Evolutionary conservation across 2,329 filamentous ascomycete genomes (phyloP).

Genomic region (Knufia petricola): DNA sequence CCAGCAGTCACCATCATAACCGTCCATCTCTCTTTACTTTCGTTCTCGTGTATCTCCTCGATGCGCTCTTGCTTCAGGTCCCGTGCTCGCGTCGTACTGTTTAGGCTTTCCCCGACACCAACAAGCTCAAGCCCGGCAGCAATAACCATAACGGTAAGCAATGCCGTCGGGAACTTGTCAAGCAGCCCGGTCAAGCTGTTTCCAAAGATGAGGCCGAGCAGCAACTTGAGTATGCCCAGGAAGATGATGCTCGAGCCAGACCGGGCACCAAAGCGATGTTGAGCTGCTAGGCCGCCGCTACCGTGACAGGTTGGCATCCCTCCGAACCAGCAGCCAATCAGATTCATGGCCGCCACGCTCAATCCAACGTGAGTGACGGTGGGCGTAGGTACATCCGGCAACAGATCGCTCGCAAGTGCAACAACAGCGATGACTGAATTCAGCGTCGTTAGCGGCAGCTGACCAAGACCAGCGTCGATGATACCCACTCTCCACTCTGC

Average conservation of each 20-base stretch:
- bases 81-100: constrained; percentile 56
- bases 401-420: constrained; percentile 65
- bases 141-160: constrained; percentile 81
- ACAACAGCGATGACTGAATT: constrained; percentile 87
- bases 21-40: constrained; percentile 67
- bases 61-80: constrained; percentile 39
- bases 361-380: constrained; percentile 67
- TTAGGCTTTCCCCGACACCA: constrained; percentile 73
- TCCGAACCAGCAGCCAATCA: constrained; percentile 80
- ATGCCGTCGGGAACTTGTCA: constrained; percentile 59
- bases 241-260: constrained; percentile 76
- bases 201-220: constrained; percentile 66
- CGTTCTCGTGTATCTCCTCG: constrained; percentile 38
- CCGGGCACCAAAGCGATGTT: constrained; percentile 83
- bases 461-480: constrained; percentile 64
- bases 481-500: constrained; percentile 45
- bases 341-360: constrained; percentile 75
- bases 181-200: constrained; percentile 64
- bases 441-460: constrained; percentile 81
- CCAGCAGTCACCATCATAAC: constrained; percentile 86
- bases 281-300: constrained; percentile 79
- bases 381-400: constrained; percentile 59
- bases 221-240: constrained; percentile 63
- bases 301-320: constrained; percentile 95
- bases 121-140: constrained; percentile 81